Conservation (phyloP, 2,329 filamentous ascomycete genomes). For the Microcyclospora tardicrescens region DNA sequence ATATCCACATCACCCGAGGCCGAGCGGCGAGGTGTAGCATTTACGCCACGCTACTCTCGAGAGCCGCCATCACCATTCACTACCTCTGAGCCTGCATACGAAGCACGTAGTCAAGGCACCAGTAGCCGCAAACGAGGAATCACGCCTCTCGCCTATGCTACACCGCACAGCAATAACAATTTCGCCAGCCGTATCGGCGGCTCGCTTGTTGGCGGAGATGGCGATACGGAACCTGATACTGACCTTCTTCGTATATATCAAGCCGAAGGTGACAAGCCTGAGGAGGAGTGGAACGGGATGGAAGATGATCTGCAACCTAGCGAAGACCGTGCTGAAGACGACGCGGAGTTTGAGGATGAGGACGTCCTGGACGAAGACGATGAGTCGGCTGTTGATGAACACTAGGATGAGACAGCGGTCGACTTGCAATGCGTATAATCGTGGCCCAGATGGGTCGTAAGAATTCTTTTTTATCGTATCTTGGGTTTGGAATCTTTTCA, state of each 20-base stretch:
- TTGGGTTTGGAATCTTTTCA: no score
- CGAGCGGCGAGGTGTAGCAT: slow-evolving; percentile 21
- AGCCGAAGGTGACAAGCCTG: slow-evolving; percentile 7
- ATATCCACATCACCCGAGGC: slow-evolving; percentile 42
- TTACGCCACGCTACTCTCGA: slow-evolving; percentile 32
- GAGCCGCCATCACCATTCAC: slow-evolving; percentile 32
- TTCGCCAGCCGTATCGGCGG: slow-evolving; percentile 22
- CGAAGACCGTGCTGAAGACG: no score
- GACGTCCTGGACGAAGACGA: background rate
- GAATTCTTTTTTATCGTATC: no score
- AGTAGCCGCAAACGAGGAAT: slow-evolving; percentile 29
- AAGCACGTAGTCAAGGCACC: slow-evolving; percentile 23
- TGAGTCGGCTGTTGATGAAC: background rate
- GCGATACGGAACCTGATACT: slow-evolving; percentile 19
- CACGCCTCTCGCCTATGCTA: slow-evolving; percentile 59
- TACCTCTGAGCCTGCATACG: slow-evolving; percentile 15
- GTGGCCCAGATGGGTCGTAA: no score
- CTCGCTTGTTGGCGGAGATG: slow-evolving; percentile 16
- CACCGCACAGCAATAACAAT: slow-evolving; percentile 46
- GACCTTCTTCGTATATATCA: slow-evolving; percentile 6
- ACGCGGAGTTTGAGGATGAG: background rate
- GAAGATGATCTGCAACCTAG: slow-evolving; percentile 17
- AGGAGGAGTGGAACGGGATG: slow-evolving; percentile 24
- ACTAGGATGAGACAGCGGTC: background rate
- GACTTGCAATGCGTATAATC: no score